Evolutionary conservation across 306 rosid species (phyloP), one percentile per base, ranked within the genome.

Genomic region (Comarum palustre): DNA sequence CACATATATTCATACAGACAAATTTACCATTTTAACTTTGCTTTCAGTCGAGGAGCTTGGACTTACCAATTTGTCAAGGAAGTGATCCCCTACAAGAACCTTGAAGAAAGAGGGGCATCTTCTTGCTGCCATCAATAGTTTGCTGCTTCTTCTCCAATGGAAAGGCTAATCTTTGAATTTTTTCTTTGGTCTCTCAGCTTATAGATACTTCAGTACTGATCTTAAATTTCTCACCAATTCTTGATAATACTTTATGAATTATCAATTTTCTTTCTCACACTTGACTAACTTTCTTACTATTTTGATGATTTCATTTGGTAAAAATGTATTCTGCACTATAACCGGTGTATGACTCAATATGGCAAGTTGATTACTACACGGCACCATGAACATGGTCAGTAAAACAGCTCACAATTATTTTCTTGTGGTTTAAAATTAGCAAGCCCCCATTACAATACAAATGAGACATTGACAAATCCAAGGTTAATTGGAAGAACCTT

Each of bases 71-170:
- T 29, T 20, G 25, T 17, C 11, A 31, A 19, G 27, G 27, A 47
- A 68, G 20, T 68, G 27, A 52, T n/a, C 59, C 11, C 41, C 72
- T 4, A 47, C 0, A 47, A 68, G 72, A 68, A 68, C 10, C 72
- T 47, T 27, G 72, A 46, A 46, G n/a, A 68, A 68, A 36, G 72
- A 16, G 43, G 43, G 72, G 0, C 16, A 17, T 47, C 8, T 24
- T 41, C 2, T 60, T 46, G 57, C 27, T 68, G 41, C 42, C 72
- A 68, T 68, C 17, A 4, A 7, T 10, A 29, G 47, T 47, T 68
- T 45, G 29, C 27, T 47, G 3, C 29, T 4, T 38, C 29, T 19
- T 42, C 34, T 42, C 5, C 4, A 52, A 52, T 52, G 59, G 29
- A 52, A 27, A 20, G 27, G 12, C 19, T 13, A 46, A 14, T 46